A percentile compares a stretch with the other conserved stretches of the same genome.
phyloP scores from a whole-genome alignment of 768 basidiomycete genomes.

The Pulveroboletus sp. region DNA sequence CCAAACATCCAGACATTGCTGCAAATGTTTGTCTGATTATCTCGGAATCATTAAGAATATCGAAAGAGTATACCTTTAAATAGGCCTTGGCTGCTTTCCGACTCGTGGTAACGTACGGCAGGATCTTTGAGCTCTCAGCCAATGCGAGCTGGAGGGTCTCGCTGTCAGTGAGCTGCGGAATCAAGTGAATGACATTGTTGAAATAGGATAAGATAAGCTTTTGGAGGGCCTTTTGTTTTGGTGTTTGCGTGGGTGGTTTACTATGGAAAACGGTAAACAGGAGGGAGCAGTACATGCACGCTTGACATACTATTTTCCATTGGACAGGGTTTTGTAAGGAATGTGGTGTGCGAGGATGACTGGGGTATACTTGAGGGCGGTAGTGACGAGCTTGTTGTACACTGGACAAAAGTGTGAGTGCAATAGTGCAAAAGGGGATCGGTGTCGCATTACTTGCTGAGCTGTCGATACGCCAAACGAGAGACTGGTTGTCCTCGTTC shows the following conservation, averaged over 20 bases:
- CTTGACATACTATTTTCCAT: constrained; percentile 79
- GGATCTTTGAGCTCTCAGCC: constrained; percentile 80
- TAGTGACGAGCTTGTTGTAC: constrained; percentile 90
- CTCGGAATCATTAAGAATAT: not conserved
- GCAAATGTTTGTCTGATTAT: not conserved
- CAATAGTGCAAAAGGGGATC: not conserved
- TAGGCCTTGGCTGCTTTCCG: constrained; percentile 84
- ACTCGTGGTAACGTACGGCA: constrained; percentile 85
- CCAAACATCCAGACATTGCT: constrained; percentile 88
- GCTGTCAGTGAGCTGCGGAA: constrained; percentile 70
- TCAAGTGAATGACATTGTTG: constrained; percentile 76
- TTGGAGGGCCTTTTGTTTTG: constrained; percentile 80
- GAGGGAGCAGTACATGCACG: not conserved
- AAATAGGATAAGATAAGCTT: constrained; percentile 89
- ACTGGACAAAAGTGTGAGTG: constrained; percentile 45
- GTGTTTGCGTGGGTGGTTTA: constrained; percentile 79
- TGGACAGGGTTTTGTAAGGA: constrained; percentile 77
- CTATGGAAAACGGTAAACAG: constrained; percentile 38
- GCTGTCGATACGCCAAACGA: constrained; percentile 87
- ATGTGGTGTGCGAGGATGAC: constrained; percentile 84
- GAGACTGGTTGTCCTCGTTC: constrained; percentile 78
- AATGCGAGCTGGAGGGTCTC: constrained; percentile 69
- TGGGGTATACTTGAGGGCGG: constrained; percentile 87
- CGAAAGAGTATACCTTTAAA: constrained; percentile 68
- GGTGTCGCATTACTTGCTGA: constrained; percentile 38